Base-by-base conservation (phyloP, 768 basidiomycete genomes). In the Mycena galopus region DNA sequence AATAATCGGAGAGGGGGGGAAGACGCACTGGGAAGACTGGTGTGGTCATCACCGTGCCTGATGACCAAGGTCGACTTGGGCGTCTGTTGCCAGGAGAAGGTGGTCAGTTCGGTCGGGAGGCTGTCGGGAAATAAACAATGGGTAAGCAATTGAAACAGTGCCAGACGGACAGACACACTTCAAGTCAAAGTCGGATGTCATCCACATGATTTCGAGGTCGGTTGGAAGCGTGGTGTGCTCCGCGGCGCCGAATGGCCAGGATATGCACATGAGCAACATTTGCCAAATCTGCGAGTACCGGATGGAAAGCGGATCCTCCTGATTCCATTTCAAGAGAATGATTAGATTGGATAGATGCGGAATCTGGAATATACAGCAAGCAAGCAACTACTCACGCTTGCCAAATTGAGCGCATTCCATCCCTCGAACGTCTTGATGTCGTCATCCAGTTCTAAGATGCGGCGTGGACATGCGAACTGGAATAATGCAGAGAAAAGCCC, bases 1-100 rank as follows among this genome's bases (percentile, higher is more conserved):
- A 7, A 19, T 27, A 14, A 6, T 2, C 39, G 37, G 8, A 4
- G 21, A 3, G 12, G 4, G 29, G n/a, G n/a, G n/a, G n/a, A n/a
- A 10, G 35, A 57, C 65, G 60, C 37, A 60, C 53, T 35, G 16
- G 9, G 16, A n/a, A 71, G 39, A 65, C 75, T 30, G 73, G 76
- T 50, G 73, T 81, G 66, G 77, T 74, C 66, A 29, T 74, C 73
- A 5, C 73, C 73, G 35, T 71, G 70, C 1, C 73, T 59, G 42
- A 74, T 57, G 12, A 74, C 64, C 14, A 74, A 56, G 2, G 65
- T 51, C 3, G 73, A 55, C 19, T 72, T 68, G 27, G 70, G 70
- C 27, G 73, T 51, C 35, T 71, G 70, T 30, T 62, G 9, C 32
- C 33, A 68, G 4, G 69, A 69, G 29, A 71, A 74, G 27, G 73